Evolutionary conservation across 768 basidiomycete genomes (phyloP).

Genomic region (Pleurotus cornucopiae): DNA sequence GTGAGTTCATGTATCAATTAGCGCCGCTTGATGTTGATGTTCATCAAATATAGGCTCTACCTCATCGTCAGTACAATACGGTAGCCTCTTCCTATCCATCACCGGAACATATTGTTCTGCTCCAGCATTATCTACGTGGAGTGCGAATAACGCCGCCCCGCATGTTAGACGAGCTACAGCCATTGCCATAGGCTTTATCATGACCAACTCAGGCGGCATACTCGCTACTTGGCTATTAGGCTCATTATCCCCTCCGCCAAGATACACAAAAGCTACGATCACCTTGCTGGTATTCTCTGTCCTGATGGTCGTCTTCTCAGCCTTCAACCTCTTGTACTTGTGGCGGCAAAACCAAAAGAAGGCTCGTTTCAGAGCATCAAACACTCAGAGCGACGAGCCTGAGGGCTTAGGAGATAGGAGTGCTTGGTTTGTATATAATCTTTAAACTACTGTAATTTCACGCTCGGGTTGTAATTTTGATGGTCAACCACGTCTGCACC

Average conservation of each 20-base stretch:
- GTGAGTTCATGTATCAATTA: constrained; percentile 24
- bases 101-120: constrained; percentile 49
- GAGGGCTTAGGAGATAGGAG: constrained; percentile 43
- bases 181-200: constrained; percentile 52
- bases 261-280: constrained; percentile 45
- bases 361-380: constrained; percentile 26
- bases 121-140: constrained; percentile 54
- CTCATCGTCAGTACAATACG: constrained; percentile 41
- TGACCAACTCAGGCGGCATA: constrained; percentile 58
- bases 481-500: no score
- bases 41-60: constrained; percentile 24
- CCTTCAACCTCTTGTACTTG: constrained; percentile 36
- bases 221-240: constrained; percentile 25
- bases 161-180: constrained; percentile 53
- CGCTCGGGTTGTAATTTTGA: no score
- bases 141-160: constrained; percentile 57
- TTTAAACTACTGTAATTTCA: neutral
- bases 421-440: constrained; percentile 50
- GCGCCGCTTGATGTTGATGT: neutral
- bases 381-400: constrained; percentile 29
- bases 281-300: constrained; percentile 35
- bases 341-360: constrained; percentile 42
- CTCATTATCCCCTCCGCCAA: constrained; percentile 41
- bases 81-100: constrained; percentile 51
- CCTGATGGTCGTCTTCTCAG: constrained; percentile 31